Evolutionary conservation across 1,139 yeast genomes (phyloP).

Genomic region (Yamadazyma sp.): DNA sequence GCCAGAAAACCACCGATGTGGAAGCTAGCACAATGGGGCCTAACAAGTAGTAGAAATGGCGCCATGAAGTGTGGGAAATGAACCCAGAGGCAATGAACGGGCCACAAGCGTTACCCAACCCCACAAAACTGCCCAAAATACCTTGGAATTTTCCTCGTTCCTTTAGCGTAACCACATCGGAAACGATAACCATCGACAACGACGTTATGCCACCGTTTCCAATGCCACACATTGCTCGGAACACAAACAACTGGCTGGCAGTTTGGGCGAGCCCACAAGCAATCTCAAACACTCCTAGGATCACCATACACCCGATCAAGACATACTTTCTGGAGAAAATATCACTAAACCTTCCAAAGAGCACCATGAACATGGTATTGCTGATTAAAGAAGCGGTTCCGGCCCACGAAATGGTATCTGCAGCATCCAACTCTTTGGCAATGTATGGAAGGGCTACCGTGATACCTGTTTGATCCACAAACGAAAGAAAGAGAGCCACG

Average conservation of each 20-base stretch:
- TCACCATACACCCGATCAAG: slow-evolving; percentile 28
- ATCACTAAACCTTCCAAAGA: slow-evolving; percentile 41
- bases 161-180: slow-evolving; percentile 42
- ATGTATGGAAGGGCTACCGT: slow-evolving; percentile 43
- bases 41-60: slow-evolving; percentile 42
- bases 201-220: slow-evolving; percentile 48
- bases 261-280: slow-evolving; percentile 44
- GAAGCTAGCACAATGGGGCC: slow-evolving; percentile 22
- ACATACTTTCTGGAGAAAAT: slow-evolving; percentile 43
- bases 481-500: slow-evolving; percentile 30
- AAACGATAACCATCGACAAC: slow-evolving; percentile 41
- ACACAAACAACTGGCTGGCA: slow-evolving; percentile 39
- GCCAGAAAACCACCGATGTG: slow-evolving; percentile 5
- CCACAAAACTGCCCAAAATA: slow-evolving; percentile 45
- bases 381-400: slow-evolving; percentile 46
- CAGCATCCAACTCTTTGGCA: slow-evolving; percentile 37
- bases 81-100: slow-evolving; percentile 56
- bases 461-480: slow-evolving; percentile 42
- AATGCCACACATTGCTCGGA: slow-evolving; percentile 43
- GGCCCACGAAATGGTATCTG: slow-evolving; percentile 47
- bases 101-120: slow-evolving; percentile 53
- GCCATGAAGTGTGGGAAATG: slow-evolving; percentile 43
- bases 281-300: slow-evolving; percentile 37
- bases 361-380: slow-evolving; percentile 42
- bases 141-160: slow-evolving; percentile 49